Conservation (phyloP, 2,329 filamentous ascomycete species). For the Aspergillus pseudoterreus region DNA sequence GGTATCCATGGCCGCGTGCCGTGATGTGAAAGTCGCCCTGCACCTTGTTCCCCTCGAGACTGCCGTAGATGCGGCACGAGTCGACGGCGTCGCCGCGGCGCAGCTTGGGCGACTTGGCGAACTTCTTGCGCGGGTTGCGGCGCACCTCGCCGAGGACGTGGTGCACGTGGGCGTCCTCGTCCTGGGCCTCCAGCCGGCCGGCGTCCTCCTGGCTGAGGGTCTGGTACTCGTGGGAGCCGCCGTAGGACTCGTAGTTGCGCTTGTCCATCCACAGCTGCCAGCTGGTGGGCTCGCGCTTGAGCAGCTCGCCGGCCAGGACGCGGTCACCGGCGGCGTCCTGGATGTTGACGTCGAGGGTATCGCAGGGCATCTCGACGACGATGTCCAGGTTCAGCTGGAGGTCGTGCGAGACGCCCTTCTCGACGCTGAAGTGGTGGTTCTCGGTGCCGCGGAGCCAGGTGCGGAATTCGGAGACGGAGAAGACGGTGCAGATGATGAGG, state of each 20-base stretch:
- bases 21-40: slow-evolving; percentile 99
- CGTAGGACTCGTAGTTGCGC: slow-evolving; percentile 56
- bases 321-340: slow-evolving; percentile 92
- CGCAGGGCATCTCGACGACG: slow-evolving; percentile 85
- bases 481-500: slow-evolving; percentile 66
- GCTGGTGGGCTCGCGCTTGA: slow-evolving; percentile 71
- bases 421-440: slow-evolving; percentile 86
- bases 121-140: slow-evolving; percentile 62
- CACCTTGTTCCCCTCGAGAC: slow-evolving; percentile 88
- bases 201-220: slow-evolving; percentile 62
- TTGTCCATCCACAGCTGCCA: slow-evolving; percentile 79
- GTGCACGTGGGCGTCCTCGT: slow-evolving; percentile 78
- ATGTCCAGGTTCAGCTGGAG: slow-evolving; percentile 95
- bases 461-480: slow-evolving; percentile 72
- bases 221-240: slow-evolving; percentile 56
- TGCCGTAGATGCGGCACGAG: slow-evolving; percentile 86
- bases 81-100: slow-evolving; percentile 56
- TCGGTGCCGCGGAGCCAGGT: slow-evolving; percentile 84
- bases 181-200: slow-evolving; percentile 43
- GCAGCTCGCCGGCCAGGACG: slow-evolving; percentile 72
- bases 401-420: slow-evolving; percentile 80
- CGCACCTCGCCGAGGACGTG: slow-evolving; percentile 77
- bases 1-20: slow-evolving; percentile 90
- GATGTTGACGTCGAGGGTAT: slow-evolving; percentile 89
- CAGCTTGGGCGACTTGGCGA: slow-evolving; percentile 69